These are phyloP conservation scores for Aspergillus affinis DNA, from an alignment of 495 filamentous ascomycete species.

Conservation along the genomic window DNA sequence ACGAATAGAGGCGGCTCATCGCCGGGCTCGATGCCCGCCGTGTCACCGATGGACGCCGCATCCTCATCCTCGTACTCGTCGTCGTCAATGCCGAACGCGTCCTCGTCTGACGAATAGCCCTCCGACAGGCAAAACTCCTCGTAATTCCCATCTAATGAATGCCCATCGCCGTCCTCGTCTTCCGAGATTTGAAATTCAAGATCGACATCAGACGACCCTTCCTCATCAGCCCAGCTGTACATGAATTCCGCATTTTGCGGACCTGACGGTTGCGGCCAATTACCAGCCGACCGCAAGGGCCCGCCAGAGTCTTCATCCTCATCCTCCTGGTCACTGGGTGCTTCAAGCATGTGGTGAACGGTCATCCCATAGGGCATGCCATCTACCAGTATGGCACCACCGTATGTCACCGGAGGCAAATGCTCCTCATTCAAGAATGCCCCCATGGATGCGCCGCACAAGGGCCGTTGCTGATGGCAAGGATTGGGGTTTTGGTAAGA, in stretches of 20 bases:
- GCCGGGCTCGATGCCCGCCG: conserved; percentile 73
- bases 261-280: conserved; percentile 26
- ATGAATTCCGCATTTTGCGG: conserved; percentile 26
- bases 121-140: conserved; percentile 46
- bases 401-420: conserved; percentile 84
- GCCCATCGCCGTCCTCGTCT: conserved; percentile 44
- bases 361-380: conserved; percentile 85
- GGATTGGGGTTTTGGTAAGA: conserved; percentile 37
- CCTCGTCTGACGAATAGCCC: conserved; percentile 49
- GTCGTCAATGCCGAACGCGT: conserved; percentile 32
- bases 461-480: conserved; percentile 69
- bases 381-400: conserved; percentile 82
- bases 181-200: conserved; percentile 51
- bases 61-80: conserved; percentile 58
- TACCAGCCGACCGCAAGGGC: conserved; percentile 38
- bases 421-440: conserved; percentile 82
- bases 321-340: conserved; percentile 63
- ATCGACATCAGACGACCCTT: conserved; percentile 29
- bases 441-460: conserved; percentile 89
- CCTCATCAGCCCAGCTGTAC: conserved; percentile 35
- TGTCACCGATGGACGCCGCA: conserved; percentile 72
- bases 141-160: conserved; percentile 27
- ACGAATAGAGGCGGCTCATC: conserved; percentile 70
- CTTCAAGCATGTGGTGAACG: conserved; percentile 93
- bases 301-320: conserved; percentile 30